phyloP scores from a whole-genome alignment of 148 eudicot genomes.

The Rhododendron molle region DNA sequence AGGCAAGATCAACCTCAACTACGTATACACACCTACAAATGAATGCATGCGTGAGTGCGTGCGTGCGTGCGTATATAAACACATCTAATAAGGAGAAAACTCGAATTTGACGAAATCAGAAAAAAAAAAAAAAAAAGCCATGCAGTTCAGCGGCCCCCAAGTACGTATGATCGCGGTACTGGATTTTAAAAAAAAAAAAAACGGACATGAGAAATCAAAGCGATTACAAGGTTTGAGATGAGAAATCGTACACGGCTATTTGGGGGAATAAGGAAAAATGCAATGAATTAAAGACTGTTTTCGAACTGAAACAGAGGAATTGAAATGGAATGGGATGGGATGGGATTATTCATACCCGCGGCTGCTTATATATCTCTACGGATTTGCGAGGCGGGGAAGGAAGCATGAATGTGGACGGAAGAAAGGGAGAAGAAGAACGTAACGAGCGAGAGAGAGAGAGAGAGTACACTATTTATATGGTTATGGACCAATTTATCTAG shows the following conservation, averaged over 20 bases:
- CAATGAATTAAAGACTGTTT: too few relatives aligned
- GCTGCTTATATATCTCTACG: not conserved
- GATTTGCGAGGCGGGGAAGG: not conserved
- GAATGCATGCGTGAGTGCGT: not conserved
- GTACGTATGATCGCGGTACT: too few relatives aligned
- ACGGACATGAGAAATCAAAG: too few relatives aligned
- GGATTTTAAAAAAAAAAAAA: too few relatives aligned
- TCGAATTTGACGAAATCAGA: not conserved
- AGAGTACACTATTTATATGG: not conserved
- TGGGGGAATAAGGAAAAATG: too few relatives aligned
- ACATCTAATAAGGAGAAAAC: not conserved
- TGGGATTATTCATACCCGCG: not conserved
- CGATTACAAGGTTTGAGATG: too few relatives aligned
- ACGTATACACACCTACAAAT: not conserved
- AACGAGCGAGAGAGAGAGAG: not conserved
- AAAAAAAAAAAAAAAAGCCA: too few relatives aligned
- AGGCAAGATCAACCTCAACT: not conserved
- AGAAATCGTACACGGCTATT: too few relatives aligned
- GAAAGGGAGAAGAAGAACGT: not conserved
- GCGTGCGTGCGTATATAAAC: too few relatives aligned
- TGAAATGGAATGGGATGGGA: not conserved
- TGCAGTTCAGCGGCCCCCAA: too few relatives aligned
- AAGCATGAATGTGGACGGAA: not conserved
- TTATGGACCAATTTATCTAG: too few relatives aligned
- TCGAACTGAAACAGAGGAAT: too few relatives aligned